Evolutionary conservation across 805 yeast genomes (phyloP).

Genomic region (Kodamaea fukazawae): DNA sequence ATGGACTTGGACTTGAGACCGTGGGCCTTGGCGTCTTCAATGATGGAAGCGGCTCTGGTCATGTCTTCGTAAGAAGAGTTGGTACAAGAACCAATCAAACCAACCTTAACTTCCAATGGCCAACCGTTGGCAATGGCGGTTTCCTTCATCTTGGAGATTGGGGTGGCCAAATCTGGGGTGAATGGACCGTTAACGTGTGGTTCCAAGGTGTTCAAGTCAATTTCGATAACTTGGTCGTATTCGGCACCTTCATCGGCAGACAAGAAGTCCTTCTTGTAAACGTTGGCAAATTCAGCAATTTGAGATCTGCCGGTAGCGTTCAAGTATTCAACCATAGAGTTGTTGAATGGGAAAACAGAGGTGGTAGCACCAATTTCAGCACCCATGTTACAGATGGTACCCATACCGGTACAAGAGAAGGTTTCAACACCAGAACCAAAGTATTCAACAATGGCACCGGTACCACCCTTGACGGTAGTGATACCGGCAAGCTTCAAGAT

Average conservation of each 20-base stretch:
- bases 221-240: conserved; percentile 90
- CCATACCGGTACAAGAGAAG: conserved; percentile 98
- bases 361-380: conserved; percentile 99
- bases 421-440: conserved; percentile 91
- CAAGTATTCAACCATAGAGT: conserved; percentile 74
- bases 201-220: conserved; percentile 81
- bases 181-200: conserved; percentile 98
- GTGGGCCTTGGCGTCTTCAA: conserved; percentile 78
- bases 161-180: conserved; percentile 96
- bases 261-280: conserved; percentile 58
- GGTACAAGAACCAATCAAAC: conserved; percentile 97
- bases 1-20: conserved; percentile 87
- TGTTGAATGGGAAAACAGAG: conserved; percentile 90
- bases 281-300: conserved; percentile 76
- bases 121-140: conserved; percentile 72
- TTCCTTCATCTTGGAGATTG: conserved; percentile 75
- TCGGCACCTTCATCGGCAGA: conserved; percentile 84
- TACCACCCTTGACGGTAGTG: conserved; percentile 96
- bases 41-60: conserved; percentile 92
- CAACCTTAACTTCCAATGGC: conserved; percentile 87
- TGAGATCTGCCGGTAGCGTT: conserved; percentile 80
- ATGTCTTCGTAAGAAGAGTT: conserved; percentile 98
- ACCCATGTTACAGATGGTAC: conserved; percentile 99
- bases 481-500: conserved; percentile 90
- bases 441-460: conserved; percentile 94